Evolutionary conservation across 1,284 basidiomycete species (phyloP).

Genomic region (Irpex sp.): DNA sequence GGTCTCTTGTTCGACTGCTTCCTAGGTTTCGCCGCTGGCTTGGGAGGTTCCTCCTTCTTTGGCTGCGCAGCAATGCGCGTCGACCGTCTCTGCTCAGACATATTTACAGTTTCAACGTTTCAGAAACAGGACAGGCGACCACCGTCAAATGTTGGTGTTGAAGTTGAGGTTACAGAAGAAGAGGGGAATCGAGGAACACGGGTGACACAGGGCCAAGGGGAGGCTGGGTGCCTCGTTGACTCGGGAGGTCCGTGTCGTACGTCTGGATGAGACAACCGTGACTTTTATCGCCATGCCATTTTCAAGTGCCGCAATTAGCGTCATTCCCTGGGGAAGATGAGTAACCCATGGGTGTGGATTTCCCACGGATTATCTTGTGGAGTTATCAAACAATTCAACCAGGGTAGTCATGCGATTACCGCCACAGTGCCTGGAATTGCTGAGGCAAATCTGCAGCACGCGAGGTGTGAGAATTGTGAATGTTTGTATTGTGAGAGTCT

Average conservation of each 20-base stretch:
- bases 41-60: conserved; percentile 20
- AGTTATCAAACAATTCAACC: background rate
- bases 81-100: conserved; percentile 20
- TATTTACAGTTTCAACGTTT: background rate
- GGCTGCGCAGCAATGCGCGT: conserved; percentile 29
- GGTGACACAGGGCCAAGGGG: background rate
- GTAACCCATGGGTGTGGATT: background rate
- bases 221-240: background rate
- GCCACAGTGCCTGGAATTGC: background rate
- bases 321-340: background rate
- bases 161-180: too few relatives aligned
- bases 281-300: background rate
- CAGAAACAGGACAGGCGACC: too few relatives aligned
- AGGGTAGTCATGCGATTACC: background rate
- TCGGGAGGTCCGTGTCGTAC: background rate
- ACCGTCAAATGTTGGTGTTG: too few relatives aligned
- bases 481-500: background rate
- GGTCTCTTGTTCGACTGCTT: conserved; percentile 23
- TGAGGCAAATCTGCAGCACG: background rate
- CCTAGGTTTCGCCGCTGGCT: conserved; percentile 17
- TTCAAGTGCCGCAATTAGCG: background rate
- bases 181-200: background rate
- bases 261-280: background rate
- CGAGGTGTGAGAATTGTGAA: too few relatives aligned
- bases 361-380: background rate